Base-by-base conservation (phyloP, 2,329 filamentous ascomycete genomes). In the Colletotrichum coccodes region DNA sequence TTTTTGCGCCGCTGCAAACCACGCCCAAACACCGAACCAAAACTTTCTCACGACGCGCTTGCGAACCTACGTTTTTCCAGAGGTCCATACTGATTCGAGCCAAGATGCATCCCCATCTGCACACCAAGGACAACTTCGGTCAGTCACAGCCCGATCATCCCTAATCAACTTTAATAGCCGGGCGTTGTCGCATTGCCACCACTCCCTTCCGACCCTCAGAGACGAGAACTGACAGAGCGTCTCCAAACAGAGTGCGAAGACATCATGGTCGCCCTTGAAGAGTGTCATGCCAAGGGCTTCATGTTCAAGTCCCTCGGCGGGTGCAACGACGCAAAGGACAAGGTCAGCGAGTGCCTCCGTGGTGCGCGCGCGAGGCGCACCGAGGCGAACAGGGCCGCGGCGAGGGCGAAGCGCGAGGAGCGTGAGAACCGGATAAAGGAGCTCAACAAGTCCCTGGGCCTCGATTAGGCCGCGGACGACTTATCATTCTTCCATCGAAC, bases 41-140 rank as follows among this genome's bases (percentile, higher is more conserved):
- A 38, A 32, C 16, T 42, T 21, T 18, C 34, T 8, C n/a, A 12
- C 6, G 18, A 11, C 9, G 14, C 7, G 16, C 21, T 14, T 6
- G 21, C 40, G 8, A 34, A 46, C 47, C 14, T 16, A 36, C 30
- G 6, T 49, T 46, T 16, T 23, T 9, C 9, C 38, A 16, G 8
- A 47, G 3, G 9, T 9, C 28, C 11, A 34, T 32, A 6, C 9
- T n/a, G 11, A 46, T 8, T 30, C 11, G 30, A 23, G 28, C 21
- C 57, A 52, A 46, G 50, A 99, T 99, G 96, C 96, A 99, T 93
- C 97, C 96, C 62, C 95, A 98, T 84, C 85, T 99, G 3, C 95
- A 98, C 79, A 97, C 94, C 32, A 94, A 96, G 79, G 92, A 97
- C 78, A 97, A 97, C 75, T 86, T 89, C 74, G 95, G 95, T 97